Base-by-base conservation (phyloP, 129 eudicot genomes). In the Solidago caesia region DNA sequence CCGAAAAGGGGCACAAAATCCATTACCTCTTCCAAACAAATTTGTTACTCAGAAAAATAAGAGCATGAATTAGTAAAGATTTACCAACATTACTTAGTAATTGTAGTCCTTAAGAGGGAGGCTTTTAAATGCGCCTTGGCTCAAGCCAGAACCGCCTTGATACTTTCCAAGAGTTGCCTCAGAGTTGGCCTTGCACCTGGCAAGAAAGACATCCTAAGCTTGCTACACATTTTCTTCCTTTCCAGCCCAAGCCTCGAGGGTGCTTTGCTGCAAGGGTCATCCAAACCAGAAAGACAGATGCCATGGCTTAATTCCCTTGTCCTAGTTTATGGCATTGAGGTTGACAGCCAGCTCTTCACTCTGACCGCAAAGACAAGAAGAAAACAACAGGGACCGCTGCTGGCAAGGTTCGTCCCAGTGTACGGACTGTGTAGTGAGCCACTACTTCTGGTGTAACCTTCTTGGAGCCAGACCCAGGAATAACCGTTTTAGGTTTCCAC, bases 311-410 rank as follows among this genome's bases (percentile, higher is more conserved):
- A 81, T 84, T 5, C 74, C 80, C 81, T 81, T 33, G 55, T 77
- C 77, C 81, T 84, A 71, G 83, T 84, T 84, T 81, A 84, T 84
- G 64, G 88, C 88, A 11, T 84, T 81, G 2, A 84, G 81, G 75
- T 84, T 77, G 14, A 81, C 65, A 0, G 83, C 80, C 4, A 81
- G 83, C 62, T 84, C 83, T 72, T 83, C 86, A 53, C 86, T 83
- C 83, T 81, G 88, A 13, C 85, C 85, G 21, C 21, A 21, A 21
- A 21, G 21, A 21, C 21, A 21, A 21, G 21, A 21, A 21, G 21
- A 21, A 21, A 21, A 21, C 21, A 21, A 21, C 21, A 21, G 21
- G 21, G 21, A 21, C 21, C 21, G 21, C 21, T 21, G 21, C 21
- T 21, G 21, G 21, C 21, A 21, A 21, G 21, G 21, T 21, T 21